A percentile compares a stretch with the other conserved stretches of the same genome.
phyloP scores from a whole-genome alignment of 345 rosid species.

The Geranium brycei region DNA sequence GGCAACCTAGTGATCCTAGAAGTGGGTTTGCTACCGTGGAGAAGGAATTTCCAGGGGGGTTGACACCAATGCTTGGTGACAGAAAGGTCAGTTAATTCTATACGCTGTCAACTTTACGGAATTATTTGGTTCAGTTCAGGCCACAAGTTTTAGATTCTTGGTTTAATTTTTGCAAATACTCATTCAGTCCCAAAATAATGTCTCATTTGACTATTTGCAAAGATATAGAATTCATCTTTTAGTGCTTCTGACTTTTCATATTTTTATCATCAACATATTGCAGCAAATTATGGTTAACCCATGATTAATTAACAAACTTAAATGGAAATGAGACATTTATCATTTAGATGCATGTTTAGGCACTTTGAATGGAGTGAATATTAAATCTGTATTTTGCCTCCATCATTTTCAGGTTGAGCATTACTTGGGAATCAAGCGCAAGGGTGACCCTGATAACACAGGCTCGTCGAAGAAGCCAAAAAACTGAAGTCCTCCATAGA shows the following conservation, averaged over 20 bases:
- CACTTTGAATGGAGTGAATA: neutral
- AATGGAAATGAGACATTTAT: neutral
- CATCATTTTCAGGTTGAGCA: conserved; percentile 59
- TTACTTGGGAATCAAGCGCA: conserved; percentile 85
- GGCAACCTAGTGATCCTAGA: conserved; percentile 82
- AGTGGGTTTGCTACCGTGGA: conserved; percentile 83
- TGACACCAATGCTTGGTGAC: conserved; percentile 94
- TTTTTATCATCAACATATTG: no score
- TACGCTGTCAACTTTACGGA: neutral
- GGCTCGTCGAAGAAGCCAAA: neutral
- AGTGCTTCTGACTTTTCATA: no score
- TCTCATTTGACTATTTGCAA: no score
- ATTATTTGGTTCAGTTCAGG: neutral
- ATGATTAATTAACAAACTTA: no score
- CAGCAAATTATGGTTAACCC: no score
- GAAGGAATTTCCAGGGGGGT: conserved; percentile 70
- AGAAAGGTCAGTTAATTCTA: conserved; percentile 45
- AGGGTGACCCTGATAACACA: conserved; percentile 39
- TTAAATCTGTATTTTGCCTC: neutral
- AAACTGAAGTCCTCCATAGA: neutral
- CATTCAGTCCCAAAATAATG: neutral
- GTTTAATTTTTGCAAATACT: neutral
- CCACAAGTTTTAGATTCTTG: neutral
- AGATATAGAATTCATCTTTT: no score
- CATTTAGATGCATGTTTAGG: neutral